These are phyloP conservation scores for Choanephora cucurbitarum DNA, from an alignment of 371 early-diverging fungal genomes.

Conservation along the genomic window DNA sequence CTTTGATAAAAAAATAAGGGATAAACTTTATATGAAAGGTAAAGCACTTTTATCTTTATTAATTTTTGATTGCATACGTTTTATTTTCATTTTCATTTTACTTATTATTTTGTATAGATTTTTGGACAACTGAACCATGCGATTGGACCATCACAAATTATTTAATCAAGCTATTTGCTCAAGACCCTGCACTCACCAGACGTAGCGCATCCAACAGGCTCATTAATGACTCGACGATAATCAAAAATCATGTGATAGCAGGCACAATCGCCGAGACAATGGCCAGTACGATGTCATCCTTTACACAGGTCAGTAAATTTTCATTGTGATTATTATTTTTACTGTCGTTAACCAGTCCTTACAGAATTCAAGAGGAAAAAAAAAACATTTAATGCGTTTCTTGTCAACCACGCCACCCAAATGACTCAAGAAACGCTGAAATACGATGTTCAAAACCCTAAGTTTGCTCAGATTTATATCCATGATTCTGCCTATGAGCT, in stretches of 20 bases:
- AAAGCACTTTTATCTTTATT: conserved; percentile 8
- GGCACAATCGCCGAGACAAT: conserved; percentile 20
- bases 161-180: conserved; percentile 16
- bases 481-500: too few species aligned
- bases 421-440: conserved; percentile 19
- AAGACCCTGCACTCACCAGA: conserved; percentile 18
- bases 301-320: conserved; percentile 9
- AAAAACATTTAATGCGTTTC: conserved; percentile 17
- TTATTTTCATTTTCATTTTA: conserved; percentile 14
- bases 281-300: conserved; percentile 18
- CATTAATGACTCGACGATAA: conserved; percentile 21
- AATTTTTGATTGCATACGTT: conserved; percentile 15
- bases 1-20: conserved; percentile 10
- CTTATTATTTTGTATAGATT: conserved; percentile 18
- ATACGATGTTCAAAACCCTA: conserved; percentile 19
- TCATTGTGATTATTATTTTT: conserved; percentile 13
- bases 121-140: conserved; percentile 19
- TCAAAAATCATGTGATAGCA: conserved; percentile 22
- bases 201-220: conserved; percentile 24
- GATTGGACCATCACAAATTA: conserved; percentile 17
- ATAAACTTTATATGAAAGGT: conserved; percentile 17
- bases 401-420: conserved; percentile 17
- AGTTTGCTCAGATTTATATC: too few species aligned
- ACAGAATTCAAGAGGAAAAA: conserved; percentile 14
- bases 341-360: conserved; percentile 13